phyloP scores from a whole-genome alignment of 805 yeast species.

The Wickerhamiella sorbophila region DNA sequence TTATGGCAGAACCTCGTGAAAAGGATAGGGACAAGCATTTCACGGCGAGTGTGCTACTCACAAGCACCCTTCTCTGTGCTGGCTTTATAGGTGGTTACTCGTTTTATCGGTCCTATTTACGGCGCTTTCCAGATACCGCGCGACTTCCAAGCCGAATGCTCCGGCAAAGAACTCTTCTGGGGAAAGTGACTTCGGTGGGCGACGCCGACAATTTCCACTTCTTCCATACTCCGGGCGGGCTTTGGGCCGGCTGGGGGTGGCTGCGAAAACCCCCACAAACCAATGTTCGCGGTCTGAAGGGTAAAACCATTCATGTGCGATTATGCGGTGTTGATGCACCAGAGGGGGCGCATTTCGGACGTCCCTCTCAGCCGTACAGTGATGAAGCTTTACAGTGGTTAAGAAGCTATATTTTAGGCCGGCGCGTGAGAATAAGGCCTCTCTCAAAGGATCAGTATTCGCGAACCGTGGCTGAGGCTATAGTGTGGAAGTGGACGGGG shows the following conservation, averaged over 20 bases:
- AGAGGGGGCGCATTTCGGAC: constrained; percentile 87
- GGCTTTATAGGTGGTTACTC: constrained; percentile 31
- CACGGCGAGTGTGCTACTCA: not conserved
- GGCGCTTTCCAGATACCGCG: constrained; percentile 35
- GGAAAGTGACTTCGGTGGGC: constrained; percentile 79
- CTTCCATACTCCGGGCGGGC: constrained; percentile 89
- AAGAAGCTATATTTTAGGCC: constrained; percentile 46
- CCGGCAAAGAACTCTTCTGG: constrained; percentile 36
- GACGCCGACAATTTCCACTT: constrained; percentile 93
- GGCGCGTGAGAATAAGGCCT: constrained; percentile 61
- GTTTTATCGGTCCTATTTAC: constrained; percentile 34
- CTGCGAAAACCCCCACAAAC: constrained; percentile 48
- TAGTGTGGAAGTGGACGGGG: constrained; percentile 48
- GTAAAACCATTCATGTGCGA: constrained; percentile 64
- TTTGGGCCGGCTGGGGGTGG: constrained; percentile 89
- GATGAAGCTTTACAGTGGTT: constrained; percentile 79
- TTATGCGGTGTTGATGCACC: constrained; percentile 96
- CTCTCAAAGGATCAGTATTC: constrained; percentile 76
- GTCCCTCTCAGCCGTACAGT: constrained; percentile 76
- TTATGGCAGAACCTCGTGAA: too few species aligned
- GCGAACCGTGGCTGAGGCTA: constrained; percentile 69
- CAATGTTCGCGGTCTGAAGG: constrained; percentile 33
- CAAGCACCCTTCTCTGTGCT: constrained; percentile 16
- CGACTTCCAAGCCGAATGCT: constrained; percentile 38
- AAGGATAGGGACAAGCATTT: not conserved